Conservation (phyloP, 805 yeast genomes). For the Starmerella vaccinii region DNA sequence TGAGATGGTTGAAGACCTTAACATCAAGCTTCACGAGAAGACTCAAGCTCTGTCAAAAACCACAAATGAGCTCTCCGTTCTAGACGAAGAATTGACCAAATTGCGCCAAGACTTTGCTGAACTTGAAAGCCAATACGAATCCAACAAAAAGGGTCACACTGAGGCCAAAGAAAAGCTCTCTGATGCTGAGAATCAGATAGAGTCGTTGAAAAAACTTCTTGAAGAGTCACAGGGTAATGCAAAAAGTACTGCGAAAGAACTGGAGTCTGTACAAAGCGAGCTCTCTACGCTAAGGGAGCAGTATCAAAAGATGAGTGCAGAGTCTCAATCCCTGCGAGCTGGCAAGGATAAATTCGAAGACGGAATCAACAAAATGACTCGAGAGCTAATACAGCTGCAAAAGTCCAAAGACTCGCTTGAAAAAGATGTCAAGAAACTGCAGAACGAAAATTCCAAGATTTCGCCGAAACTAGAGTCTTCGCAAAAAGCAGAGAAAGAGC, state of each 20-base stretch:
- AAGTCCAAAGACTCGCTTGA: conserved; percentile 41
- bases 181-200: background rate
- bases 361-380: conserved; percentile 82
- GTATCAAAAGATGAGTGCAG: background rate
- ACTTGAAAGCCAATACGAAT: conserved; percentile 13
- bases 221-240: conserved; percentile 7
- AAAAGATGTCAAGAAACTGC: conserved; percentile 13
- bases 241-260: background rate
- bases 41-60: conserved; percentile 26
- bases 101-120: conserved; percentile 19
- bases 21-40: conserved; percentile 17
- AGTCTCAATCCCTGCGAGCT: conserved; percentile 31
- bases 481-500: background rate
- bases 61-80: conserved; percentile 27
- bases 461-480: conserved; percentile 24
- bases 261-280: background rate
- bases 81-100: conserved; percentile 23
- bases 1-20: conserved; percentile 41
- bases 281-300: conserved; percentile 1
- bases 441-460: conserved; percentile 19
- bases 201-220: conserved; percentile 3
- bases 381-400: conserved; percentile 61
- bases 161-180: conserved; percentile 17
- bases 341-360: conserved; percentile 62
- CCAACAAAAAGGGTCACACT: background rate